Conservation (phyloP, 73 alveolate genomes). For the Tetrahymena thermophila region DNA sequence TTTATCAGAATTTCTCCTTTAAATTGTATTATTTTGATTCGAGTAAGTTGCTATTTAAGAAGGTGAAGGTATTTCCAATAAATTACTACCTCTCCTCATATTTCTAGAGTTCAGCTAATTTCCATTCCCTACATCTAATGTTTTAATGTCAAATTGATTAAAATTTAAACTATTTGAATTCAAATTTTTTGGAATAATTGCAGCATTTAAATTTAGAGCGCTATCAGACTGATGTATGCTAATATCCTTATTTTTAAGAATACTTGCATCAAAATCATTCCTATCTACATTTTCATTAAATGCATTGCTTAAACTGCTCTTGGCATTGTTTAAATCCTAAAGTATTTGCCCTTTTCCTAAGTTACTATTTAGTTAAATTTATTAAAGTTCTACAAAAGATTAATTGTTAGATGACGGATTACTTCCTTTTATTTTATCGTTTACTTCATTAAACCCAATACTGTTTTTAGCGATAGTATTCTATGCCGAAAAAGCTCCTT, state of each 20-base stretch:
- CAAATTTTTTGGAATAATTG: neutral
- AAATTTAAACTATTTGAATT: neutral
- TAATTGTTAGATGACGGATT: neutral
- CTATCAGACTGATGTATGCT: neutral
- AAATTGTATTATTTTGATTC: neutral
- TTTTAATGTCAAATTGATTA: neutral
- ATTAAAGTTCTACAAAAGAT: neutral
- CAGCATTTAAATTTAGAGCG: neutral
- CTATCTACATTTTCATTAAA: neutral
- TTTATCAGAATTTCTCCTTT: neutral
- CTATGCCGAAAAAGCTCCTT: neutral
- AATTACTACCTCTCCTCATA: neutral
- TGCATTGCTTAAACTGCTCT: neutral
- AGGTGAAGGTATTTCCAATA: neutral
- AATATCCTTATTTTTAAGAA: neutral
- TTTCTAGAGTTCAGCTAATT: neutral
- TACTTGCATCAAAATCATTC: neutral
- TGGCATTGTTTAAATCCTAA: neutral
- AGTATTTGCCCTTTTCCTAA: neutral
- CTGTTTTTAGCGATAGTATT: neutral
- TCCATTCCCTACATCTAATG: neutral
- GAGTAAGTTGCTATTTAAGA: neutral
- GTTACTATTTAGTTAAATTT: no score
- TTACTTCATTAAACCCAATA: neutral
- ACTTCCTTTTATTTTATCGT: neutral